A percentile compares a stretch with the other conserved stretches of the same genome.
These are phyloP conservation scores for Spatholobus suberectus DNA, from an alignment of 306 rosid genomes.

Conservation along the genomic window DNA sequence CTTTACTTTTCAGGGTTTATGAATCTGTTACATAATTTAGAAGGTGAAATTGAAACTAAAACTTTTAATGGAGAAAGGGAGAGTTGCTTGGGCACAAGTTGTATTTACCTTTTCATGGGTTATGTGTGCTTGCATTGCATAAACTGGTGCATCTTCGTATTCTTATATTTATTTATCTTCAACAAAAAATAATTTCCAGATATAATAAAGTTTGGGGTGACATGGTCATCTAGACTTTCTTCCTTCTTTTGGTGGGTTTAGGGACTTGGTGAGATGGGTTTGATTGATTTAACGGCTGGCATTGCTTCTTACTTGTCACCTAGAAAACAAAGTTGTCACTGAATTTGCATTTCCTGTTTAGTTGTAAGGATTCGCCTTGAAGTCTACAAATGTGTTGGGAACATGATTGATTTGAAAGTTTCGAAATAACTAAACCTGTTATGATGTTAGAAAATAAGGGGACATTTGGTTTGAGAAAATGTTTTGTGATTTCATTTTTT, in stretches of 20 bases:
- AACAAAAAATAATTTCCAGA: not conserved
- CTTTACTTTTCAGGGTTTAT: not conserved
- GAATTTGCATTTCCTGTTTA: slow-evolving; percentile 9
- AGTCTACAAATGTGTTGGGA: not conserved
- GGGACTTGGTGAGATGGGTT: not conserved
- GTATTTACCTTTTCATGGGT: slow-evolving; percentile 23
- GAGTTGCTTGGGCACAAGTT: not conserved
- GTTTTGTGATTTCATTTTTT: not conserved
- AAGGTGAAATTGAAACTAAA: not conserved
- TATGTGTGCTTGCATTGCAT: slow-evolving; percentile 10
- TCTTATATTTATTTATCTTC: not conserved
- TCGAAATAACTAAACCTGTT: not conserved
- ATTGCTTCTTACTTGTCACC: not conserved
- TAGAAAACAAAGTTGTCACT: not conserved
- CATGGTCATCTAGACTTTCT: not conserved
- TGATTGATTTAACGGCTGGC: not conserved
- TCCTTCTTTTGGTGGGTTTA: not conserved
- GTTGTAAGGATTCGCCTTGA: slow-evolving; percentile 11
- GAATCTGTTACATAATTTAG: not conserved
- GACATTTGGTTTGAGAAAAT: not conserved
- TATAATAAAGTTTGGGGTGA: not conserved
- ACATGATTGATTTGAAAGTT: not conserved
- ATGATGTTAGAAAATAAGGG: slow-evolving; percentile 3
- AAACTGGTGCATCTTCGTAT: slow-evolving; percentile 7
- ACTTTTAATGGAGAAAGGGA: not conserved